These are phyloP conservation scores for Globisporangium irregulare DNA, from an alignment of 352 stramenopile species.

Conservation along the genomic window DNA sequence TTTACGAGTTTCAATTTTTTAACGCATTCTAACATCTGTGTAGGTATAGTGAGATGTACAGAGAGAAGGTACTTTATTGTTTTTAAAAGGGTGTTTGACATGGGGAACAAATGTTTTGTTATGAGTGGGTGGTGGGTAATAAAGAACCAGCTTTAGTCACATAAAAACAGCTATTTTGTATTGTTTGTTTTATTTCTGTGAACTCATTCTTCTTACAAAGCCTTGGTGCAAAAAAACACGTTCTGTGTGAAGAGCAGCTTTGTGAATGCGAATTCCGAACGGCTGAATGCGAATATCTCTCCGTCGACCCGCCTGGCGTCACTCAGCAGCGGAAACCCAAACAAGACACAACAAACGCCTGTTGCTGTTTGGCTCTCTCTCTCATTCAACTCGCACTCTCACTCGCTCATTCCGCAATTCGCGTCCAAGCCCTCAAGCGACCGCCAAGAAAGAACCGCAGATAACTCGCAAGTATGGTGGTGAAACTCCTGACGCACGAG, in stretches of 20 bases:
- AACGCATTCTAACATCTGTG: too few relatives aligned
- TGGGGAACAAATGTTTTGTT: too few relatives aligned
- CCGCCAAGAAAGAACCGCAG: not conserved
- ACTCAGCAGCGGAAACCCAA: not conserved
- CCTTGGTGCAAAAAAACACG: too few relatives aligned
- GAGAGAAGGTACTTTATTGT: too few relatives aligned
- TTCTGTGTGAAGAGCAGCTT: not conserved
- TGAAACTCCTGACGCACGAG: conserved; percentile 67
- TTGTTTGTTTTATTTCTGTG: too few relatives aligned
- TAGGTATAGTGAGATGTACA: too few relatives aligned
- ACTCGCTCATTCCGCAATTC: conserved; percentile 26
- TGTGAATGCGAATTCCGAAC: conserved; percentile 6
- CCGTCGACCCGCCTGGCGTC: not conserved
- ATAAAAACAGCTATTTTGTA: too few relatives aligned
- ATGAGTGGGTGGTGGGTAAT: too few relatives aligned
- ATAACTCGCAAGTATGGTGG: conserved; percentile 39
- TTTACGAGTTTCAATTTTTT: too few relatives aligned
- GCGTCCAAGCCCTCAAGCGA: conserved; percentile 22
- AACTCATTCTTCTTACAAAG: too few relatives aligned
- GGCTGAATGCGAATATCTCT: conserved; percentile 36
- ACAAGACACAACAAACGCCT: not conserved
- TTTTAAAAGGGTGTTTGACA: too few relatives aligned
- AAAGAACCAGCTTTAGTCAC: too few relatives aligned
- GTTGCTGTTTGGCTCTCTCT: not conserved
- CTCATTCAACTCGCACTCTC: not conserved